Base-by-base conservation (phyloP, 345 rosid genomes). In the Moricandia moricandioides region DNA sequence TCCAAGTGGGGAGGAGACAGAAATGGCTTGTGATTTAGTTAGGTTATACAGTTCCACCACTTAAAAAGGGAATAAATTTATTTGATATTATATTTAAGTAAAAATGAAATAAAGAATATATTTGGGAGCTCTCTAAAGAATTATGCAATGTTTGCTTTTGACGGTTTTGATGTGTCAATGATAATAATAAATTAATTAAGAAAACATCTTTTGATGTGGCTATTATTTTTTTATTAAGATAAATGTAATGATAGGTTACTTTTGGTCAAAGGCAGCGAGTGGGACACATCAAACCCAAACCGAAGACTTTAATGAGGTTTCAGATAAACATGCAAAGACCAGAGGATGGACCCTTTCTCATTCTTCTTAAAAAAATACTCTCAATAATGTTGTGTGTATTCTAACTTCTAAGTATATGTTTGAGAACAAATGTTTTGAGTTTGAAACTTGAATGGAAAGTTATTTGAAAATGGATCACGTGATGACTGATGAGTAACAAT, bases 251-350 rank as follows among this genome's bases (percentile, higher is more conserved):
- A 71, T 77, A 65, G 80, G 76, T 71, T 71, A 17, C 80, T 77
- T 77, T 77, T 77, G 80, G 80, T 77, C 80, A 77, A 77, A 77
- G 76, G 80, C 56, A 59, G 54, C 66, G 72, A 71, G 72, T 65
- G 76, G 71, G 80, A 65, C 76, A 66, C 26, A 65, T 1, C 7
- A 0, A 8, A 59, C 72, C 55, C 62, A 9, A 77, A 59, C 72
- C 67, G 62, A 77, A 47, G 80, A 77, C 80, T 77, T 77, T 65
- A 65, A 49, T 47, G 72, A 65, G 18, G 49, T 71, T 47, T 40
- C 76, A 77, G 80, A 65, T 75, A 34, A 71, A 71, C 76, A 71
- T 77, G 68, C 80, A 71, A 57, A 70, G 61, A 71, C 61, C 67
- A 57, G 26, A 57, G 24, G 3, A 29, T 29, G 70, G 75, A 4